A percentile compares a stretch with the other conserved stretches of the same genome.
Evolutionary conservation across 2,329 filamentous ascomycete species (phyloP).

Genomic region (Ophiocordyceps camponoti-saundersi): DNA sequence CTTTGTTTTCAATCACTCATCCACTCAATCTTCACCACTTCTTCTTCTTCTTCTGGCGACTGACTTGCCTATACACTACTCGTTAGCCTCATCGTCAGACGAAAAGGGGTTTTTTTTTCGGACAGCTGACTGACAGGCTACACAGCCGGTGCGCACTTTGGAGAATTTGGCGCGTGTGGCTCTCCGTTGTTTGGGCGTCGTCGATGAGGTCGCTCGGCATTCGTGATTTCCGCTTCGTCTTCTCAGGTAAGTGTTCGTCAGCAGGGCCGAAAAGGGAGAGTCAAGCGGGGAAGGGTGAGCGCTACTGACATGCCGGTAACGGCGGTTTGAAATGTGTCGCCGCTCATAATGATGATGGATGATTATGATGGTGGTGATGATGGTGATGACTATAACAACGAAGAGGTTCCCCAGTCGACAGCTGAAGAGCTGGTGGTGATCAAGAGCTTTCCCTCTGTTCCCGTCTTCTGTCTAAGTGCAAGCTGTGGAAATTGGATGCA

Average conservation of each 20-base stretch:
- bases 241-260: too few species aligned
- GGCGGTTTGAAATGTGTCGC: background rate
- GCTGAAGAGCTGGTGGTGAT: background rate
- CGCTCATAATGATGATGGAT: background rate
- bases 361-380: too few species aligned
- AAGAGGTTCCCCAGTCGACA: too few species aligned
- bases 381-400: too few species aligned
- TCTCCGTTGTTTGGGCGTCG: constrained; percentile 3
- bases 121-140: constrained; percentile 12
- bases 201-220: constrained; percentile 2
- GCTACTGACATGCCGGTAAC: background rate
- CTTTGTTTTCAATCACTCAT: background rate
- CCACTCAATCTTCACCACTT: background rate
- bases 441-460: background rate
- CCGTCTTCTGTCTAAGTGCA: background rate
- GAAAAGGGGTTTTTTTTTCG: background rate
- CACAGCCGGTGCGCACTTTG: constrained; percentile 15
- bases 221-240: too few species aligned
- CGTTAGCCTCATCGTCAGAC: background rate
- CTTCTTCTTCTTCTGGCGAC: constrained; percentile 1
- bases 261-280: too few species aligned
- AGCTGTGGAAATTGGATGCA: too few species aligned
- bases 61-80: constrained; percentile 11
- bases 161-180: constrained; percentile 11
- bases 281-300: too few species aligned